Evolutionary conservation across 2,329 filamentous ascomycete species (phyloP), one percentile per base, ranked within the genome.

Genomic region (Drechslerella dactyloides): DNA sequence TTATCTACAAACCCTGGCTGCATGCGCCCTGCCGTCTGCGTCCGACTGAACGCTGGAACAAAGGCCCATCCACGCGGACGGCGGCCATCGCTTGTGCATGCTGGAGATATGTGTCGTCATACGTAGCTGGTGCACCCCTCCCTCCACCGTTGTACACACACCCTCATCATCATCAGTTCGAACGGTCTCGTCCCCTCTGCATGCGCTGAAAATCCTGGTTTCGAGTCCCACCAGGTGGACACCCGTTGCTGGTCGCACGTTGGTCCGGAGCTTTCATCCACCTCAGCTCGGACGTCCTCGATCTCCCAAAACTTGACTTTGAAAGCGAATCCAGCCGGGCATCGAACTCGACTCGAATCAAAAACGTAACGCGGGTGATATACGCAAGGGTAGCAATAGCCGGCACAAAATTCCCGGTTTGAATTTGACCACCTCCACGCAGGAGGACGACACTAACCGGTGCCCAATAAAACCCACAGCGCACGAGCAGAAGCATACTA

Each of bases 91-190:
- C 37, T 13, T 17, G 33, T 13, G 7, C 33, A n/a, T 17, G 15
- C 19, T 48, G 44, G 44, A 48, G 44, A 48, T 48, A 23, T 23
- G 44, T 48, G 44, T 48, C 44, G 44, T 48, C 44, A 48, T 23
- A 10, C n/a, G 2, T 23, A 21, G 44, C 15, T 17, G 44, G 8
- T 19, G 15, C 8, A 15, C 44, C 8, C n/a, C n/a, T n/a, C n/a
- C n/a, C n/a, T n/a, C n/a, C n/a, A n/a, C n/a, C n/a, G n/a, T n/a
- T 33, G 27, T 33, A 8, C 27, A 33, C 27, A 33, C 27, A 33
- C 27, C 27, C 8, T 33, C n/a, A n/a, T n/a, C n/a, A n/a, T n/a
- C n/a, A n/a, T 33, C 4, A 33, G 27, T 33, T 33, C 27, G 27
- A 33, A 33, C 27, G 27, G 3, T 33, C 27, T 33, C 27, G 27